These are phyloP conservation scores for Russula vinacea DNA, from an alignment of 768 basidiomycete genomes.

Conservation along the genomic window DNA sequence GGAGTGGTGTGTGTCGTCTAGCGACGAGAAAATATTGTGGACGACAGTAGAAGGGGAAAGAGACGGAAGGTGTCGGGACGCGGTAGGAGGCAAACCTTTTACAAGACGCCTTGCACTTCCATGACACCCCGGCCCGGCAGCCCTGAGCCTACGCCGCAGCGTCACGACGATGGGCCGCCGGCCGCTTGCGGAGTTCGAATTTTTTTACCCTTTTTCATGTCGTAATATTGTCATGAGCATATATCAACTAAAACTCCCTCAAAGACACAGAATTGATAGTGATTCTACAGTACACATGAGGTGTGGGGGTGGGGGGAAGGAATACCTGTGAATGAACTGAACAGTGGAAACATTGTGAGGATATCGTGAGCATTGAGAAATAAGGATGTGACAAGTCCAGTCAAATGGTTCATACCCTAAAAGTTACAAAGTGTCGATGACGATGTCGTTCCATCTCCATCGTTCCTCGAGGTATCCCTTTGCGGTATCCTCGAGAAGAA, in stretches of 20 bases:
- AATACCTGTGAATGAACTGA: constrained; percentile 8
- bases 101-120: background rate
- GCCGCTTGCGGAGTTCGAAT: background rate
- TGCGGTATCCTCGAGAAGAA: constrained; percentile 92
- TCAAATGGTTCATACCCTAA: constrained; percentile 7
- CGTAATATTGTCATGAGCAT: background rate
- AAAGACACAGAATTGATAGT: constrained; percentile 13
- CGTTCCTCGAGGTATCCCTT: constrained; percentile 82
- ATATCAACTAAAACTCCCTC: background rate
- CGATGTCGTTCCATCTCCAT: constrained; percentile 77
- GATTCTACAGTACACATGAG: constrained; percentile 27
- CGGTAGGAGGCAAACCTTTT: background rate
- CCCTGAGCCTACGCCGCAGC: too few species aligned
- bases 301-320: background rate
- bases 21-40: constrained; percentile 17
- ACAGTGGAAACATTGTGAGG: constrained; percentile 12
- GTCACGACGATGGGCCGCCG: too few species aligned
- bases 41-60: background rate
- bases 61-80: background rate
- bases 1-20: constrained; percentile 28
- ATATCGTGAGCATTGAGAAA: constrained; percentile 13
- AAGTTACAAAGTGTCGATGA: constrained; percentile 58
- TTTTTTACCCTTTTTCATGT: background rate
- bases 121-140: background rate
- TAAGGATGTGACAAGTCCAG: constrained; percentile 4